Base-by-base conservation (phyloP, 495 filamentous ascomycete genomes). In the Hyaloscypha variabilis region DNA sequence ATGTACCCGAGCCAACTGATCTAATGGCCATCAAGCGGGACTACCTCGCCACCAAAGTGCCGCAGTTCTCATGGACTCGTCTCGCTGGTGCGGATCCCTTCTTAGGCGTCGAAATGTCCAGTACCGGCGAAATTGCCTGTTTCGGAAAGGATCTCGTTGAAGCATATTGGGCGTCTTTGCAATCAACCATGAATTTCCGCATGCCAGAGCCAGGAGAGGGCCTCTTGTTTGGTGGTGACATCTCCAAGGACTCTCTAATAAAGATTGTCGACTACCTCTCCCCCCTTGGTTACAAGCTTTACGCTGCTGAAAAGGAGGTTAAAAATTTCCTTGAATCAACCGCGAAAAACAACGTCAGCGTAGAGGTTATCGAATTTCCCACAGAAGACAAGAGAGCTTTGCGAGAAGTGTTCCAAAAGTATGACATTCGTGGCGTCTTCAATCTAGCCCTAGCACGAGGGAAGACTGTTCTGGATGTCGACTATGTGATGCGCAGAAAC, bases 161-260 rank as follows among this genome's bases (percentile, higher is more conserved):
- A 77, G 96, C 95, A 31, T 99, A 99, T 85, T 98, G 95, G 95
- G 83, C 93, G 6, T 94, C 94, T 14, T 81, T 97, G 63, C 95
- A 99, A 80, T 94, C 93, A 25, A 95, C 92, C 67, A 99, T 98
- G 95, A 99, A 97, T 87, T 99, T 99, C 89, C 90, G 93, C 63
- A 82, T 97, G 62, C 95, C 95, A 19, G 88, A 94, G 76, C 90
- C 92, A 28, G 95, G 95, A 69, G 91, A 96, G 79, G 95, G 95
- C 76, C 85, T 99, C 65, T 87, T 99, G 31, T 92, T 98, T 70
- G 95, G 95, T 64, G 95, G 95, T 69, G 91, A 97, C 75, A 81
- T 87, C 30, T 76, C 81, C 63, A 87, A 90, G 71, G 77, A 80
- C 63, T 80, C 79, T 75, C 82, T 99, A 59, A 81, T 87, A 36